These are phyloP conservation scores for Hyaloscypha bicolor DNA, from an alignment of 495 filamentous ascomycete species.

Conservation along the genomic window DNA sequence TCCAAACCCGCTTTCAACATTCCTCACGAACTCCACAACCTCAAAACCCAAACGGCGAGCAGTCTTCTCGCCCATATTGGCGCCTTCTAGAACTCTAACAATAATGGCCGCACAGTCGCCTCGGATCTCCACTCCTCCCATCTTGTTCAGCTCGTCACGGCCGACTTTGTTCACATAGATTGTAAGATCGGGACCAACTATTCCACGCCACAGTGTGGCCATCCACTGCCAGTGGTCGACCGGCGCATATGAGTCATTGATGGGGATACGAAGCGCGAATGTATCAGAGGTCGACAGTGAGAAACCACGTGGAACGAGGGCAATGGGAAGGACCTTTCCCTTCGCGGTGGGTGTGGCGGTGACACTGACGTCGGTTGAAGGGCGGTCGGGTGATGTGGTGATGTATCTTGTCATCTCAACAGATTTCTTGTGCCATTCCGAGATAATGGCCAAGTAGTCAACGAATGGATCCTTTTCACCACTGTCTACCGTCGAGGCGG, in stretches of 20 bases:
- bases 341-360: background rate
- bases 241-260: conserved; percentile 75
- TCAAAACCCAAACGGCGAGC: conserved; percentile 78
- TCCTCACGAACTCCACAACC: conserved; percentile 76
- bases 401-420: conserved; percentile 67
- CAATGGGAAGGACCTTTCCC: conserved; percentile 55
- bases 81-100: conserved; percentile 40
- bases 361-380: background rate
- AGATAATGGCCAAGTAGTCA: conserved; percentile 70
- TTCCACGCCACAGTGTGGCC: conserved; percentile 89
- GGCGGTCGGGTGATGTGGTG: conserved; percentile 36
- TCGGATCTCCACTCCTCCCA: conserved; percentile 30
- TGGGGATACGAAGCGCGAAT: conserved; percentile 71
- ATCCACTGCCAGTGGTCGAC: conserved; percentile 99
- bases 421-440: conserved; percentile 70
- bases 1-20: conserved; percentile 24
- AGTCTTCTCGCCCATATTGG: conserved; percentile 61
- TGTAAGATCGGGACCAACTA: conserved; percentile 84
- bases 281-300: conserved; percentile 75
- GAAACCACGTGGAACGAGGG: conserved; percentile 69
- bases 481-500: background rate
- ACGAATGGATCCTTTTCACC: conserved; percentile 47
- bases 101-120: conserved; percentile 52
- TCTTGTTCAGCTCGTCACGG: conserved; percentile 48
- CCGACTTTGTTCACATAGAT: conserved; percentile 58